Conservation (phyloP, 352 stramenopile species). For the Phytopythium sindhum region DNA sequence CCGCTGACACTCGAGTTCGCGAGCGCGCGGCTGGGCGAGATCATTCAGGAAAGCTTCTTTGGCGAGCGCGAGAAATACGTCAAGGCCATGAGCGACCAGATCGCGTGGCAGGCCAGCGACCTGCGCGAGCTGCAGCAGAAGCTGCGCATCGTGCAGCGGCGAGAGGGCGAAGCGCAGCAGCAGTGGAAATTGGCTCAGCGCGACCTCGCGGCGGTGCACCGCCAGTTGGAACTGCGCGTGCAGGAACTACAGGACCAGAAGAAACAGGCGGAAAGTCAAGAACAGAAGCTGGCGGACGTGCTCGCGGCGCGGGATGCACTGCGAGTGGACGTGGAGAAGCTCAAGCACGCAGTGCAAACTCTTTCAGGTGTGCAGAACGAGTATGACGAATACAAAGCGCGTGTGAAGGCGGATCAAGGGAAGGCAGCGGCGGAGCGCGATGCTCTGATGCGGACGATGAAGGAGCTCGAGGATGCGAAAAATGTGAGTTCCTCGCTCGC, state of each 20-base stretch:
- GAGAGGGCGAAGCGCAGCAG: constrained; percentile 34
- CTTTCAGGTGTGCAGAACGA: constrained; percentile 40
- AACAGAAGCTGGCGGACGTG: constrained; percentile 17
- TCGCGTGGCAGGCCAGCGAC: constrained; percentile 67
- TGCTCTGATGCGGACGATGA: constrained; percentile 17
- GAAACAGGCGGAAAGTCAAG: constrained; percentile 19
- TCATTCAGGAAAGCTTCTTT: constrained; percentile 66
- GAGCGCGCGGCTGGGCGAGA: constrained; percentile 47
- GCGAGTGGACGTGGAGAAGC: constrained; percentile 28
- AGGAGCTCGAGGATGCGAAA: constrained; percentile 35
- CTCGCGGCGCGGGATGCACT: constrained; percentile 33
- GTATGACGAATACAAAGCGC: constrained; percentile 32
- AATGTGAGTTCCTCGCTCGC: constrained; percentile 14
- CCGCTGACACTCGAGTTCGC: constrained; percentile 65
- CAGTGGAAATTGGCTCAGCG: constrained; percentile 42
- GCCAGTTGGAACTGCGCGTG: constrained; percentile 37
- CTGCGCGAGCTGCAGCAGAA: constrained; percentile 53
- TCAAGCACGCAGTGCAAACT: constrained; percentile 23
- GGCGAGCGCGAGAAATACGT: constrained; percentile 73
- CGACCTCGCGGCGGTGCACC: constrained; percentile 35
- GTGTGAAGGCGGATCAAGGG: constrained; percentile 23
- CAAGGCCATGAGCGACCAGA: constrained; percentile 61
- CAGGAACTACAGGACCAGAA: constrained; percentile 47
- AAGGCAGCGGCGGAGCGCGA: constrained; percentile 14
- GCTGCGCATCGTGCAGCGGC: constrained; percentile 29